Evolutionary conservation across 1,284 basidiomycete species (phyloP).

Genomic region (Coriolopsis trogii): DNA sequence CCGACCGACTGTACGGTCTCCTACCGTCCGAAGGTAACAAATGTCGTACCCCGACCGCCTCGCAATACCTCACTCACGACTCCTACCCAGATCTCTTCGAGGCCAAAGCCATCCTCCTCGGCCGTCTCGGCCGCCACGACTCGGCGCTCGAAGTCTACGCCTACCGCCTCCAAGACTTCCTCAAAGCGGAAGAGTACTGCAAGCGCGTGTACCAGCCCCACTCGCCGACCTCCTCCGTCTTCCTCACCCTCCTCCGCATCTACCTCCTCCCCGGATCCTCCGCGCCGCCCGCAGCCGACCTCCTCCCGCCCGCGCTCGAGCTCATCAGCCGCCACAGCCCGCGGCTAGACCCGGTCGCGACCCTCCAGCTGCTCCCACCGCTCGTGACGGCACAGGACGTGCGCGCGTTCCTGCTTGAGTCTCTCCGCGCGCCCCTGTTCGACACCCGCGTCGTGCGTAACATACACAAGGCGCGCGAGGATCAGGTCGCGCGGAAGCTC

Average conservation of each 20-base stretch:
- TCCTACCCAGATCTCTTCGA: constrained; percentile 67
- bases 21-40: constrained; percentile 74
- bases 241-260: constrained; percentile 83
- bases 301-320: constrained; percentile 80
- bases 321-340: constrained; percentile 85
- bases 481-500: constrained; percentile 72
- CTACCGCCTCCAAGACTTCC: constrained; percentile 79
- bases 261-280: constrained; percentile 73
- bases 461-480: constrained; percentile 70
- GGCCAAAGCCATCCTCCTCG: constrained; percentile 88
- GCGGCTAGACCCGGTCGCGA: constrained; percentile 78
- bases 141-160: constrained; percentile 94
- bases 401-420: constrained; percentile 77
- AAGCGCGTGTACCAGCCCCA: constrained; percentile 71
- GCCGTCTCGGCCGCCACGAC: constrained; percentile 89
- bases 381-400: constrained; percentile 83
- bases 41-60: not conserved
- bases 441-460: constrained; percentile 70
- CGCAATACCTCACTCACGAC: not conserved
- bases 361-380: constrained; percentile 86
- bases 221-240: constrained; percentile 68
- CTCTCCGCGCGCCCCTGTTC: constrained; percentile 68
- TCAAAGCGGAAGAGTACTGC: constrained; percentile 94
- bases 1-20: constrained; percentile 79
- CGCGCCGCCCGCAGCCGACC: constrained; percentile 35